Base-by-base conservation (phyloP, 2,329 filamentous ascomycete genomes). In the Cordyceps javanica region DNA sequence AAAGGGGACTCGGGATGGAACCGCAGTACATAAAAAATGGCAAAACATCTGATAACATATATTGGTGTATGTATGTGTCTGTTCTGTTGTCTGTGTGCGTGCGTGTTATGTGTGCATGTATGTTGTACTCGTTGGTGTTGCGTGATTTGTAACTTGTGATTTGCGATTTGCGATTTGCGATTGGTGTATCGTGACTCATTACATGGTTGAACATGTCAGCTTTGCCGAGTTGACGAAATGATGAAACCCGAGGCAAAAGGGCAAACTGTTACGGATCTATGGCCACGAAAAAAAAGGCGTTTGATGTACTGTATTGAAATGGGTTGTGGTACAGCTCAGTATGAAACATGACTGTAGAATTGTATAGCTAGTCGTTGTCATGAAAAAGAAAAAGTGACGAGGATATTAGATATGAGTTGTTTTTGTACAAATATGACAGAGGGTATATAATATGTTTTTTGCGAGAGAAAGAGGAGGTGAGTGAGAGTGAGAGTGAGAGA, bases 21-120 rank as follows among this genome's bases (percentile, higher is more conserved):
- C 44, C 54, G 58, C 58, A 59, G 58, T 59, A 56, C 51, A 59
- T 51, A 56, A 56, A 61, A 61, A 61, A 60, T 60, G 50, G 56
- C 60, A 61, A 61, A 42, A 58, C 44, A 44, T 51, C 39, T 39
- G 41, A 55, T 55, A 55, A 42, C 16, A 14, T 42, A n/a, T 54
- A n/a, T n/a, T n/a, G n/a, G 36, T 28, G 28, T 11, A 1, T 57
- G 44, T 34, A 25, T 50, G 32, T 10, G 14, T 39, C 4, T 28
- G n/a, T 16, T 26, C 23, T 3, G 39, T n/a, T 26, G 25, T 32
- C 9, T 30, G 7, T 13, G 39, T 16, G 32, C n/a, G 38, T 44
- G 25, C 21, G n/a, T 36, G 21, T 38, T 26, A n/a, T 28, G 49
- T 52, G 48, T 26, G 14, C 13, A 21, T 16, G 16, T 23, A 25